A percentile compares a stretch with the other conserved stretches of the same genome.
These are phyloP conservation scores for Alternaria longipes DNA, from an alignment of 2,329 filamentous ascomycete genomes.

Conservation along the genomic window DNA sequence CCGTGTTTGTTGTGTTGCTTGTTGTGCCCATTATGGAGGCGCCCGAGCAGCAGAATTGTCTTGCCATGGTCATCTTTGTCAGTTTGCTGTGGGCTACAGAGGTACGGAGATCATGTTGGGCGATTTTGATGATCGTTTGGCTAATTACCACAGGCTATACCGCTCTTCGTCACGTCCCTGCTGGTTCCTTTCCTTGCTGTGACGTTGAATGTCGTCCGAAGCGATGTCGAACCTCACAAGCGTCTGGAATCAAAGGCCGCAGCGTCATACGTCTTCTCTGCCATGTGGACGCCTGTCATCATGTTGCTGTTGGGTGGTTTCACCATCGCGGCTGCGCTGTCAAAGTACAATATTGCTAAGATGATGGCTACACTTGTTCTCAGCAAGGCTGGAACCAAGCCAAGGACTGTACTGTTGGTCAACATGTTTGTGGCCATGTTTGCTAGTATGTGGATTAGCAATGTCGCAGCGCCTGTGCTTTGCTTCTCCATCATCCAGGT, in stretches of 20 bases:
- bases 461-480: conserved; percentile 94
- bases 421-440: conserved; percentile 99
- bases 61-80: conserved; percentile 92
- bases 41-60: conserved; percentile 92
- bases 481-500: conserved; percentile 98
- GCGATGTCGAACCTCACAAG: conserved; percentile 73
- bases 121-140: neutral
- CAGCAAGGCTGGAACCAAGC: conserved; percentile 93
- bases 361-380: conserved; percentile 95
- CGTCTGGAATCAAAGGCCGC: conserved; percentile 83
- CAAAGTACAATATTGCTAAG: conserved; percentile 98
- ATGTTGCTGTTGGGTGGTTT: conserved; percentile 98
- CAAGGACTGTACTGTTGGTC: conserved; percentile 87
- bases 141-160: conserved; percentile 75
- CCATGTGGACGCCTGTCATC: conserved; percentile 99
- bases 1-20: conserved; percentile 77
- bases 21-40: conserved; percentile 82
- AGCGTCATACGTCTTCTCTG: conserved; percentile 83
- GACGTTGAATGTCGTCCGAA: conserved; percentile 81
- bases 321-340: conserved; percentile 91
- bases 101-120: conserved; percentile 57
- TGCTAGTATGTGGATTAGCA: conserved; percentile 98
- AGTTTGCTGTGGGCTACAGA: conserved; percentile 97
- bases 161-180: conserved; percentile 94
- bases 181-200: conserved; percentile 94